Conservation (phyloP, 2,329 filamentous ascomycete genomes). For the Xylariaceae sp. region DNA sequence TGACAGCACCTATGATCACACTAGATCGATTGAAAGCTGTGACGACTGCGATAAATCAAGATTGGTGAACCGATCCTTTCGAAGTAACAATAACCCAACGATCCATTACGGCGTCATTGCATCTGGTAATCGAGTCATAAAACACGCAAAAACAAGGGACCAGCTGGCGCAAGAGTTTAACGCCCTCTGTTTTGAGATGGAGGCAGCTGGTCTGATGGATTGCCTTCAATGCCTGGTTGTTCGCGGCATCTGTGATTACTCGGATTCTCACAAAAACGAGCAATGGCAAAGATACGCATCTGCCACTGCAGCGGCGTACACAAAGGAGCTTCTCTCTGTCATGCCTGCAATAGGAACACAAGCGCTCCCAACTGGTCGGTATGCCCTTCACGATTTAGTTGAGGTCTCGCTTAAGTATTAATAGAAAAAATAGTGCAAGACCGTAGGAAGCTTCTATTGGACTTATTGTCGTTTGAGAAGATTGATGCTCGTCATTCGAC, state of each 20-base stretch:
- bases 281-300: slow-evolving; percentile 23
- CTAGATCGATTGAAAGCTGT: not conserved
- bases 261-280: slow-evolving; percentile 20
- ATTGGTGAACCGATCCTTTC: not conserved
- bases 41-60: slow-evolving; percentile 8
- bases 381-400: not conserved
- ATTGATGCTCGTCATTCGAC: slow-evolving; percentile 51
- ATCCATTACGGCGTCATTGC: slow-evolving; percentile 29
- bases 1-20: slow-evolving; percentile 9
- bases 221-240: slow-evolving; percentile 18
- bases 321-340: slow-evolving; percentile 11
- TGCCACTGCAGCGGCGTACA: slow-evolving; percentile 17
- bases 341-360: not conserved
- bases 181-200: no score
- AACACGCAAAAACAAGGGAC: slow-evolving; percentile 22
- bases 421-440: not conserved
- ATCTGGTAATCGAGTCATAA: slow-evolving; percentile 30
- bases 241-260: slow-evolving; percentile 21
- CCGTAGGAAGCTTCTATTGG: slow-evolving; percentile 1
- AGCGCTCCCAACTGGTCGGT: not conserved
- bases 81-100: not conserved
- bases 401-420: slow-evolving; percentile 18
- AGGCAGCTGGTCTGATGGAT: slow-evolving; percentile 22
- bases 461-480: slow-evolving; percentile 50
- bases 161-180: slow-evolving; percentile 3